A percentile compares a stretch with the other conserved stretches of the same genome.
Evolutionary conservation across 208 protist genomes (phyloP).

Genomic region (Entamoeba dispar): DNA sequence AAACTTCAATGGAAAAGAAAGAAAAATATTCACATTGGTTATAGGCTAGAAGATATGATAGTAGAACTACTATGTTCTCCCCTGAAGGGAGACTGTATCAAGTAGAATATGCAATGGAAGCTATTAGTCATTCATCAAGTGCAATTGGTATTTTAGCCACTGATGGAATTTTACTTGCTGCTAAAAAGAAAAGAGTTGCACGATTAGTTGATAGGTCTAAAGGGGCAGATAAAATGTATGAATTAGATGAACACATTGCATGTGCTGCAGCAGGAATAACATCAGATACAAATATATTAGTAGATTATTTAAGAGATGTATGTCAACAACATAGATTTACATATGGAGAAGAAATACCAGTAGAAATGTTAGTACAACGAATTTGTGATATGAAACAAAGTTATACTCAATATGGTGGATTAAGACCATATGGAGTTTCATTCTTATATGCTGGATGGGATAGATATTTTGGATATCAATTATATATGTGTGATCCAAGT

Average conservation of each 20-base stretch:
- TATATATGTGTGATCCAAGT: slow-evolving; percentile 12
- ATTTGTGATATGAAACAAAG: slow-evolving; percentile 18
- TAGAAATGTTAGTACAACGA: slow-evolving; percentile 10
- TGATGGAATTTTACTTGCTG: slow-evolving; percentile 9
- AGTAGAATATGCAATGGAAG: slow-evolving; percentile 28
- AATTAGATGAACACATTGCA: slow-evolving; percentile 20
- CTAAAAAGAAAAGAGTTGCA: not conserved
- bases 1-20: no score
- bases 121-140: slow-evolving; percentile 12
- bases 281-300: slow-evolving; percentile 19
- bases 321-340: not conserved
- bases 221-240: not conserved
- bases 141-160: slow-evolving; percentile 10
- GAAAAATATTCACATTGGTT: no score
- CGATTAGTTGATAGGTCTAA: not conserved
- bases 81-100: slow-evolving; percentile 15
- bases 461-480: slow-evolving; percentile 11
- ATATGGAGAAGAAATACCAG: slow-evolving; percentile 7
- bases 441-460: slow-evolving; percentile 26
- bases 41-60: slow-evolving; percentile 1
- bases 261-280: slow-evolving; percentile 15
- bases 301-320: not conserved
- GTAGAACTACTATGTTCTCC: slow-evolving; percentile 13
- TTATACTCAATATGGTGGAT: slow-evolving; percentile 26
- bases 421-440: slow-evolving; percentile 22